Conservation (phyloP, 2,329 filamentous ascomycete genomes). For the Penicillium sp. region DNA sequence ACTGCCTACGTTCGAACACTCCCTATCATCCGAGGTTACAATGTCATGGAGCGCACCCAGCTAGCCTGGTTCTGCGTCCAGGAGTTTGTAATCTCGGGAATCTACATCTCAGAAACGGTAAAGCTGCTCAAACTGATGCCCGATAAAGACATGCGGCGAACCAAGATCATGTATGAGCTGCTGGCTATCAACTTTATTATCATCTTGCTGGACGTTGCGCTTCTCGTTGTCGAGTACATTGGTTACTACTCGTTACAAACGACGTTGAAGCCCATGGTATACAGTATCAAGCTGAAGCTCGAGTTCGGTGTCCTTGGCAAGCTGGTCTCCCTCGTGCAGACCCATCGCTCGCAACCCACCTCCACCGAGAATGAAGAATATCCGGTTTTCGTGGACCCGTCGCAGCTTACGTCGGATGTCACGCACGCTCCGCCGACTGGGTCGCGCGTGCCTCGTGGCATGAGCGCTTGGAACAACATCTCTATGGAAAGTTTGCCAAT, state of each 20-base stretch:
- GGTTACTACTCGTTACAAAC: conserved; percentile 46
- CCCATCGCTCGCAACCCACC: conserved; percentile 28
- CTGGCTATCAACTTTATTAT: conserved; percentile 50
- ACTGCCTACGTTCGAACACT: conserved; percentile 25
- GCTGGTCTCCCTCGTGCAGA: conserved; percentile 41
- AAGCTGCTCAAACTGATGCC: conserved; percentile 41
- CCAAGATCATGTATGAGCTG: conserved; percentile 48
- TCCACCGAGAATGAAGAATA: conserved; percentile 36
- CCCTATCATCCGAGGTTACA: conserved; percentile 39
- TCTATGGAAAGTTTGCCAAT: conserved; percentile 31
- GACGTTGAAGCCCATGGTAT: conserved; percentile 47
- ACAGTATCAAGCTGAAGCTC: conserved; percentile 51
- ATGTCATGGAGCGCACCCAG: conserved; percentile 45
- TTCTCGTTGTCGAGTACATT: conserved; percentile 46
- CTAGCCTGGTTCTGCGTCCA: conserved; percentile 45
- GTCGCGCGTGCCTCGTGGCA: conserved; percentile 8
- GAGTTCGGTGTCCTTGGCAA: conserved; percentile 50
- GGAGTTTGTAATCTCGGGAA: conserved; percentile 47
- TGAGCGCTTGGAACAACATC: conserved; percentile 23
- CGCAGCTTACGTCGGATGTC: conserved; percentile 38
- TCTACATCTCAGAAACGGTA: conserved; percentile 55
- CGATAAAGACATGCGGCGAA: conserved; percentile 35
- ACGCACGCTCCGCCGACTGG: conserved; percentile 33
- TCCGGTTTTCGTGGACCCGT: conserved; percentile 43
- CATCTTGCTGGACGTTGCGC: conserved; percentile 46